Conservation (phyloP, 306 rosid species). For the Mimosa bimucronata region DNA sequence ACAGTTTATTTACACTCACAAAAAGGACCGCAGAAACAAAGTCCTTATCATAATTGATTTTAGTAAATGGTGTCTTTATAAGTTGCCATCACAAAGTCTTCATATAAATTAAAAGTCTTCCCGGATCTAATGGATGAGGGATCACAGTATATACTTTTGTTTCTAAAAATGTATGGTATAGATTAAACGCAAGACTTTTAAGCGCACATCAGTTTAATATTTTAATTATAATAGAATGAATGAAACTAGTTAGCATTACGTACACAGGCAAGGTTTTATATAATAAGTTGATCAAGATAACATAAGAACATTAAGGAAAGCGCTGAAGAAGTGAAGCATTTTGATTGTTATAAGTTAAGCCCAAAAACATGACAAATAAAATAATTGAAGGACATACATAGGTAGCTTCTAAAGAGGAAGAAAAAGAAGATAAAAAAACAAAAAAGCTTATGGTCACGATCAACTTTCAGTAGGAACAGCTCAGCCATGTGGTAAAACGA, state of each 20-base stretch:
- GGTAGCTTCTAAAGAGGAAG: background rate
- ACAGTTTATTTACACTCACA: too few species aligned
- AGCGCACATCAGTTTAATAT: background rate
- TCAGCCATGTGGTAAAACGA: background rate
- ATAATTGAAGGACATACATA: background rate
- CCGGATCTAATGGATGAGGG: too few species aligned
- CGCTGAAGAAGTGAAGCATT: background rate
- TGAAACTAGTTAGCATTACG: background rate
- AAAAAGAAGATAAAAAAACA: too few species aligned
- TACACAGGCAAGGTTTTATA: background rate
- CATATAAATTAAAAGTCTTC: too few species aligned
- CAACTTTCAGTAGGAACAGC: background rate
- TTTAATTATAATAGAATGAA: background rate
- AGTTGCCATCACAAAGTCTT: background rate
- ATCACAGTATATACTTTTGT: rapidly evolving
- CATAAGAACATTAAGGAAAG: background rate
- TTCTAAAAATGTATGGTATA: background rate
- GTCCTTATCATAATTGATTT: background rate
- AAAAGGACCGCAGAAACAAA: background rate
- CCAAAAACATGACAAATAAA: background rate
- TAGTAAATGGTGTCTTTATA: background rate
- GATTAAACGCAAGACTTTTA: background rate
- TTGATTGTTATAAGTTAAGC: background rate
- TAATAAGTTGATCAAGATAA: background rate
- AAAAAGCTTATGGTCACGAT: background rate